phyloP scores from a whole-genome alignment of 1,139 yeast species.

The Saccharomyces hybrid region DNA sequence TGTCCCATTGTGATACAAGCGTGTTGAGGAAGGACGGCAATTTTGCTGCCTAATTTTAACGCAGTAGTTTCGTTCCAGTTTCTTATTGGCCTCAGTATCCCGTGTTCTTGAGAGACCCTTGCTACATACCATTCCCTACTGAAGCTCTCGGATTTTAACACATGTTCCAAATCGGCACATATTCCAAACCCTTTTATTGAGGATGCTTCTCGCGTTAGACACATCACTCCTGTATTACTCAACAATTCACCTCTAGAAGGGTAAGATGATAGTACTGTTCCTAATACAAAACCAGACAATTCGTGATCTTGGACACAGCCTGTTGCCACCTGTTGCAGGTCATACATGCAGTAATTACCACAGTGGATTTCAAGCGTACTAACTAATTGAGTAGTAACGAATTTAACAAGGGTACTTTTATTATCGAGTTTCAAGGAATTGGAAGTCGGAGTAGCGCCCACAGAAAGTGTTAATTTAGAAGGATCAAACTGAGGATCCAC shows the following conservation, averaged over 20 bases:
- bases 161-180: conserved; percentile 17
- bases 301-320: conserved; percentile 43
- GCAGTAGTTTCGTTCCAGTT: conserved; percentile 24
- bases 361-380: conserved; percentile 67
- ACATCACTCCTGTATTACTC: conserved; percentile 66
- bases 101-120: conserved; percentile 59
- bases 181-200: conserved; percentile 43
- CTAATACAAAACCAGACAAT: conserved; percentile 52
- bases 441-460: conserved; percentile 80
- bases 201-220: conserved; percentile 58
- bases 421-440: conserved; percentile 44
- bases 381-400: conserved; percentile 38
- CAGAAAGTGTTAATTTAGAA: conserved; percentile 32
- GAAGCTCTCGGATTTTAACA: conserved; percentile 4
- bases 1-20: conserved; percentile 66
- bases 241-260: conserved; percentile 51
- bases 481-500: conserved; percentile 30
- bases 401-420: conserved; percentile 21
- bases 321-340: conserved; percentile 68
- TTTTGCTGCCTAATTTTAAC: conserved; percentile 43
- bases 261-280: conserved; percentile 58
- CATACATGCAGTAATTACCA: conserved; percentile 69
- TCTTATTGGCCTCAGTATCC: conserved; percentile 41
- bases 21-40: conserved; percentile 62
- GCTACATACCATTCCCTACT: conserved; percentile 44